A percentile compares a stretch with the other conserved stretches of the same genome.
phyloP scores from a whole-genome alignment of 2,329 filamentous ascomycete genomes.

The Pseudocercospora eumusae region DNA sequence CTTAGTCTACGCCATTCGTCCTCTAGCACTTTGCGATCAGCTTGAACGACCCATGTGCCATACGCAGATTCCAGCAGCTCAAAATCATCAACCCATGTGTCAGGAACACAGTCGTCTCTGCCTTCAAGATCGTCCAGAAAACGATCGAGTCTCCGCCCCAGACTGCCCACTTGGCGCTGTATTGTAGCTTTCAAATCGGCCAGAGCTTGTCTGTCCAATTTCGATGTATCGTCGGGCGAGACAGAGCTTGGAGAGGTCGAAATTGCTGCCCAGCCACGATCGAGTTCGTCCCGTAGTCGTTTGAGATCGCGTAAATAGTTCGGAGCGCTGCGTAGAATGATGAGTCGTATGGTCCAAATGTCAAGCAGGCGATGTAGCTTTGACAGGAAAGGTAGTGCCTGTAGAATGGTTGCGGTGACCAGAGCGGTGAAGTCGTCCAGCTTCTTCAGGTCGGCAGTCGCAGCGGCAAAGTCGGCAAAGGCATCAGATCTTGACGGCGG shows the following conservation, averaged over 20 bases:
- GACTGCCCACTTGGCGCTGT: constrained; percentile 66
- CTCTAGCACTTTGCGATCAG: constrained; percentile 71
- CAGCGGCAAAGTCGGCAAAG: constrained; percentile 23
- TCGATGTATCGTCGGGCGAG: constrained; percentile 1
- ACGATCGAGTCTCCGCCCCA: constrained; percentile 74
- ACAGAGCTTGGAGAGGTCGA: constrained; percentile 31
- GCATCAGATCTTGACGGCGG: constrained; percentile 46
- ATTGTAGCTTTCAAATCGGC: constrained; percentile 56
- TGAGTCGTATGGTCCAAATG: constrained; percentile 74
- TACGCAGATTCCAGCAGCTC: constrained; percentile 78
- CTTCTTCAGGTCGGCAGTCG: constrained; percentile 33
- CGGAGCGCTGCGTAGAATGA: constrained; percentile 73
- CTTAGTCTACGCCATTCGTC: constrained; percentile 50
- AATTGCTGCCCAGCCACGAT: constrained; percentile 67
- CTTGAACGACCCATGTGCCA: constrained; percentile 75
- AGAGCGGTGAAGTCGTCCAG: constrained; percentile 90
- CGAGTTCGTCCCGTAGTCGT: constrained; percentile 65
- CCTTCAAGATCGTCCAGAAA: constrained; percentile 89
- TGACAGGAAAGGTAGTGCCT: constrained; percentile 78
- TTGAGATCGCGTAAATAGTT: constrained; percentile 64
- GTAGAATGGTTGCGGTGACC: constrained; percentile 87
- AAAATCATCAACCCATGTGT: constrained; percentile 83
- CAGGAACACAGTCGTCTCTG: constrained; percentile 77
- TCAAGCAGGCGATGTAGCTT: constrained; percentile 71
- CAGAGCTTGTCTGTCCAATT: constrained; percentile 31